Conservation (phyloP, 2,329 filamentous ascomycete genomes). For the Pestalotiopsis sp. region DNA sequence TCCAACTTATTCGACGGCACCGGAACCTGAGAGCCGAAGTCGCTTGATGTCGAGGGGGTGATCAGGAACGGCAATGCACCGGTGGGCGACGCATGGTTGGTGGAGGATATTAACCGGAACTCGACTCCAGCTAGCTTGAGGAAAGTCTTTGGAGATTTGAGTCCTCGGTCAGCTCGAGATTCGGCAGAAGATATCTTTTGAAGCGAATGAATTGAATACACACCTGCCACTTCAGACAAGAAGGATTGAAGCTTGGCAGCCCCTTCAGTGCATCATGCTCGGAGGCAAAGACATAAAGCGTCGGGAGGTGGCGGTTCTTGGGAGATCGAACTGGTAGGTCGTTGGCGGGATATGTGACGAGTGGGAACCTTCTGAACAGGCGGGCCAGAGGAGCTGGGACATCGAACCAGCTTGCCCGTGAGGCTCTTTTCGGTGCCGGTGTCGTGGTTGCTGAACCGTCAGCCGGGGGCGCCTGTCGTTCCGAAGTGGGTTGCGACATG, state of each 20-base stretch:
- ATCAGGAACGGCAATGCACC: slow-evolving; percentile 89
- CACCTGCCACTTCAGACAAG: slow-evolving; percentile 96
- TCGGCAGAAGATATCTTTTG: not conserved
- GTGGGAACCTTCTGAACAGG: slow-evolving; percentile 84
- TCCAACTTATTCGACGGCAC: slow-evolving; percentile 69
- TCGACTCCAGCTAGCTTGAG: slow-evolving; percentile 75
- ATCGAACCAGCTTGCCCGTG: slow-evolving; percentile 47
- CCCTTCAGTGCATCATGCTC: slow-evolving; percentile 62
- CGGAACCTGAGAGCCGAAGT: slow-evolving; percentile 37
- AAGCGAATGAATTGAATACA: slow-evolving; percentile 29
- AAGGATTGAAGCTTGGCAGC: slow-evolving; percentile 83
- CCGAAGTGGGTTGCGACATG: not conserved
- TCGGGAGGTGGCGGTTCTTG: slow-evolving; percentile 46
- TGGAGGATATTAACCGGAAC: slow-evolving; percentile 72
- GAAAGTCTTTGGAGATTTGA: slow-evolving; percentile 63
- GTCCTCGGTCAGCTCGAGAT: not conserved
- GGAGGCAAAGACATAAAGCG: slow-evolving; percentile 78
- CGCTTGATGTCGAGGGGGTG: slow-evolving; percentile 46
- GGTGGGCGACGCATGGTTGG: slow-evolving; percentile 90
- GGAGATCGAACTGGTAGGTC: slow-evolving; percentile 61
- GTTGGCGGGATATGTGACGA: slow-evolving; percentile 75
- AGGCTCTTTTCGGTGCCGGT: slow-evolving; percentile 21
- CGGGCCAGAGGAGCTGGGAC: slow-evolving; percentile 77
- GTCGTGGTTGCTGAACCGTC: not conserved
- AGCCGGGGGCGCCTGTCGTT: not conserved